phyloP scores from a whole-genome alignment of 2,329 filamentous ascomycete genomes.

The Atkinsonella texensis region DNA sequence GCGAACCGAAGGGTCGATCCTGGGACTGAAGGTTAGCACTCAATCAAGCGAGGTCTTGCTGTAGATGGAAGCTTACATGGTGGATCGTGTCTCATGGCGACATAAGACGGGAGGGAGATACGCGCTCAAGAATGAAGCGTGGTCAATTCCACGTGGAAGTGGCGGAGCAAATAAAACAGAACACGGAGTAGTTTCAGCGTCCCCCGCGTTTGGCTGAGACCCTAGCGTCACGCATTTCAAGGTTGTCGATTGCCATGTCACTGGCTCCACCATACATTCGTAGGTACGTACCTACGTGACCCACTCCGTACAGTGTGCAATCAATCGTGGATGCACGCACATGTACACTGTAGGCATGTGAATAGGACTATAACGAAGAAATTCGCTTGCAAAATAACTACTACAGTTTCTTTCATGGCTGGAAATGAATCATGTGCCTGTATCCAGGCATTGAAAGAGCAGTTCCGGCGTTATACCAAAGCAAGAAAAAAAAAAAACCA shows the following conservation, averaged over 20 bases:
- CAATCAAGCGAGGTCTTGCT: not conserved
- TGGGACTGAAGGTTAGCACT: constrained; percentile 18
- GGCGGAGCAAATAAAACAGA: no score
- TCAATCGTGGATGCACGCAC: constrained; percentile 11
- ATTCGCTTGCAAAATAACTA: no score
- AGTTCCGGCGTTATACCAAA: no score
- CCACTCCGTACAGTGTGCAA: not conserved
- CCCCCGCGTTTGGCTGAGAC: not conserved
- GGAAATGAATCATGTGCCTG: no score
- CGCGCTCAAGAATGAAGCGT: not conserved
- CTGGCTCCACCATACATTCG: not conserved
- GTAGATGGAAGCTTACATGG: constrained; percentile 7
- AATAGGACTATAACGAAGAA: no score
- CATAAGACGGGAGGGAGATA: not conserved
- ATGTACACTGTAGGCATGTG: no score
- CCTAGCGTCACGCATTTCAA: not conserved
- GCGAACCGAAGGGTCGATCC: constrained; percentile 67
- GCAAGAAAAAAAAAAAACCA: no score
- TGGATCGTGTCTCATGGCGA: constrained; percentile 9
- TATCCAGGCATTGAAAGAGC: no score
- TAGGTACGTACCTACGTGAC: no score
- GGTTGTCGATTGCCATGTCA: not conserved
- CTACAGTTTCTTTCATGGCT: no score
- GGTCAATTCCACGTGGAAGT: not conserved
- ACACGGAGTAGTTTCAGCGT: no score